These are phyloP conservation scores for Fusarium chlamydosporum DNA, from an alignment of 2,329 filamentous ascomycete species.

Conservation along the genomic window DNA sequence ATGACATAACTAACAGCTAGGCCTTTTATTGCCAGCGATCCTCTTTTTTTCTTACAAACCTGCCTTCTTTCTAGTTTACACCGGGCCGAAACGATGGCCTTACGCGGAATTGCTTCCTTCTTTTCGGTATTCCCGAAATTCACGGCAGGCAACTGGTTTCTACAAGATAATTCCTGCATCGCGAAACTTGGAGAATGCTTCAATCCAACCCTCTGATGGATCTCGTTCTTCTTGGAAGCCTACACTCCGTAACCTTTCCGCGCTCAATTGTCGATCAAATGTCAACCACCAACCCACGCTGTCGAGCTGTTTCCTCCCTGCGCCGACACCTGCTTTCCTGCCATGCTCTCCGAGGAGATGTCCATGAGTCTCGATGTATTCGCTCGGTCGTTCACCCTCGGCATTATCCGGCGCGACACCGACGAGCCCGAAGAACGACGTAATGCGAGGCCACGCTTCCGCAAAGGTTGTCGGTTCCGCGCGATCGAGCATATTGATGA, in stretches of 20 bases:
- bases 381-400: background rate
- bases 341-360: slow-evolving; percentile 33
- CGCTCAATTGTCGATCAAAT: slow-evolving; percentile 63
- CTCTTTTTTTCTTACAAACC: background rate
- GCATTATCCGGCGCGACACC: background rate
- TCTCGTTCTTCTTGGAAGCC: slow-evolving; percentile 58
- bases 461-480: slow-evolving; percentile 48
- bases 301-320: slow-evolving; percentile 58
- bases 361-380: slow-evolving; percentile 6
- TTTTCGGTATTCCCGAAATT: background rate
- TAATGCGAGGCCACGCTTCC: slow-evolving; percentile 4
- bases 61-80: background rate
- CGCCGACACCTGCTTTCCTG: slow-evolving; percentile 54
- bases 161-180: slow-evolving; percentile 15
- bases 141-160: background rate
- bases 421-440: slow-evolving; percentile 14
- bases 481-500: slow-evolving; percentile 55
- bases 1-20: slow-evolving; percentile 33
- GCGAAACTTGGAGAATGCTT: slow-evolving; percentile 10
- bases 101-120: background rate
- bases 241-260: slow-evolving; percentile 56
- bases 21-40: background rate
- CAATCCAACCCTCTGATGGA: slow-evolving; percentile 49
- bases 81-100: background rate
- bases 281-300: slow-evolving; percentile 62